Base-by-base conservation (phyloP, 2,329 filamentous ascomycete species). In the Capronia coronata region DNA sequence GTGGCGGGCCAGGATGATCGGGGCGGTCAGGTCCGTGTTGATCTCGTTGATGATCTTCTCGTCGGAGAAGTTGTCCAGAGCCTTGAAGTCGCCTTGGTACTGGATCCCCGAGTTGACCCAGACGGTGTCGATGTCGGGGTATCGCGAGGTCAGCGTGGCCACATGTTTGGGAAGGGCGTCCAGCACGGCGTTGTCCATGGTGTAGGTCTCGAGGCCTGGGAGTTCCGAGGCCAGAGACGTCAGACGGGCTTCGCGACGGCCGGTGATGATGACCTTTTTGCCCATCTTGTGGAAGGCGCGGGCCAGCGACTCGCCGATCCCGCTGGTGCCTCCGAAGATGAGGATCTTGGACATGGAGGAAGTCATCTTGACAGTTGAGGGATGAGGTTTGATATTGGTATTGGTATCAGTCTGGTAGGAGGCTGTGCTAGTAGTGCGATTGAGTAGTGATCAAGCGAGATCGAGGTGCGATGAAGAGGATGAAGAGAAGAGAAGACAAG, bases 241-340 rank as follows among this genome's bases (percentile, higher is more conserved):
- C 41, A 55, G 65, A n/a, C 59, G 56, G 11, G 47, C 51, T 30
- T 52, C 21, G 2, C 62, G 60, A 1, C 62, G 61, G 23, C 62
- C 62, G 10, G 62, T 59, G 34, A 58, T 49, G 42, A 63, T 61
- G 14, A 64, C 56, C 19, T 58, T 61, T 39, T 63, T 63, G 23
- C 61, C 61, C 30, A 53, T 47, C 5, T 49, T 40, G 51, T 63
- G 58, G 41, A 61, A 61, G 38, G 50, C 52, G 5, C 59, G 57
- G 21, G 60, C 58, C 22, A 64, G 59, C 16, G 51, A 58, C 39
- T 61, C 60, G 22, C 61, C 74, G 42, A 76, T 75, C 23, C 74
- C 74, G 13, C 68, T 71, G 11, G 72, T 76, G 32, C 51, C 65
- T 5, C 66, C 65, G 6, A 67, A 57, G 39, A 68, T 59, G 23